These are phyloP conservation scores for Myxozyma monticola DNA, from an alignment of 805 yeast species.

Conservation along the genomic window DNA sequence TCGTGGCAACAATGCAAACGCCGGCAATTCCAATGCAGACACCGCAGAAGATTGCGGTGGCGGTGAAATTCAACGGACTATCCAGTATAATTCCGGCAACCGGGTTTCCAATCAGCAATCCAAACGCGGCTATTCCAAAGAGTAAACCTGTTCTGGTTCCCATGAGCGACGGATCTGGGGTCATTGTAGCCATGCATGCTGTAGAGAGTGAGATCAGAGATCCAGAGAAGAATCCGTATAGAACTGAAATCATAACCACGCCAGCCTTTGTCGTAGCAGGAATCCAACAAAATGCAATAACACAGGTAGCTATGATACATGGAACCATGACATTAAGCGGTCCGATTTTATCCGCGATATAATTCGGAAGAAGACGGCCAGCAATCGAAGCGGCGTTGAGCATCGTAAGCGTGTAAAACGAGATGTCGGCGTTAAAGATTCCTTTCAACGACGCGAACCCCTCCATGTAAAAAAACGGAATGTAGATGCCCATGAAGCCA, in stretches of 20 bases:
- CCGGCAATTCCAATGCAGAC: constrained; percentile 1
- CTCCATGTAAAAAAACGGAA: constrained; percentile 39
- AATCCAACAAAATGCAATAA: constrained; percentile 42
- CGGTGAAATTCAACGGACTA: constrained; percentile 34
- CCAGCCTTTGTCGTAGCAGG: constrained; percentile 36
- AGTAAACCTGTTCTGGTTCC: constrained; percentile 59
- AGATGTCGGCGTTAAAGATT: constrained; percentile 27
- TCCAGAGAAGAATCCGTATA: constrained; percentile 40
- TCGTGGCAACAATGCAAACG: background rate
- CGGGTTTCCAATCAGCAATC: constrained; percentile 39
- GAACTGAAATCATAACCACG: constrained; percentile 35
- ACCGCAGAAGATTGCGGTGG: constrained; percentile 20
- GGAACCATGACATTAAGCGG: constrained; percentile 46
- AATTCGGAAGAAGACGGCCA: constrained; percentile 54
- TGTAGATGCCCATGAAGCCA: constrained; percentile 37
- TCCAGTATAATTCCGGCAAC: constrained; percentile 36
- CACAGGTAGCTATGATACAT: constrained; percentile 31
- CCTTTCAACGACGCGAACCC: constrained; percentile 34
- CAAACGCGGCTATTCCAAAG: constrained; percentile 56
- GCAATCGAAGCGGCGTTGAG: constrained; percentile 44
- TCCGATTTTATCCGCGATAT: constrained; percentile 50
- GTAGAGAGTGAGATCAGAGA: constrained; percentile 40
- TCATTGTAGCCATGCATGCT: constrained; percentile 33
- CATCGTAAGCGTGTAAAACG: constrained; percentile 38
- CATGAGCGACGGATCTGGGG: constrained; percentile 31